These are phyloP conservation scores for Pseudopithomyces chartarum DNA, from an alignment of 2,329 filamentous ascomycete genomes.

Conservation along the genomic window DNA sequence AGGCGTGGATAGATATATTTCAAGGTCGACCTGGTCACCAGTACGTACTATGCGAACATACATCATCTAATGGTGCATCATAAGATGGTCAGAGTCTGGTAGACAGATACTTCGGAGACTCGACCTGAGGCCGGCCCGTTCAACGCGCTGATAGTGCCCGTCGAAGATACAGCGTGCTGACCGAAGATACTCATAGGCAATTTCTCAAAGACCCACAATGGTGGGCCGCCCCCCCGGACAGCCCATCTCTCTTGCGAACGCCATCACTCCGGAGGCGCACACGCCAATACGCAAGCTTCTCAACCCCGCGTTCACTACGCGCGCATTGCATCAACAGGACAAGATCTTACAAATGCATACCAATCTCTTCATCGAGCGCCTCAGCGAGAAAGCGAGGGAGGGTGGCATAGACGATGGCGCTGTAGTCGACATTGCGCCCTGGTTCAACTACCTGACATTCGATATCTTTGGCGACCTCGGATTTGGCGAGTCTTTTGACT, in stretches of 20 bases:
- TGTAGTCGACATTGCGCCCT: not conserved
- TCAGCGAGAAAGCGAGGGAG: not conserved
- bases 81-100: not conserved
- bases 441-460: slow-evolving; percentile 8
- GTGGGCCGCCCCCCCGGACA: not conserved
- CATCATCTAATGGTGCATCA: not conserved
- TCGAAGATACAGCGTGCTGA: not conserved
- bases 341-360: not conserved
- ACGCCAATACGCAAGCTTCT: slow-evolving; percentile 1
- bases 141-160: too few species aligned
- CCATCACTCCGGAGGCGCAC: slow-evolving; percentile 2
- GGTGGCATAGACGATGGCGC: not conserved
- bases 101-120: not conserved
- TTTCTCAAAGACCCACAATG: not conserved
- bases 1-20: slow-evolving; percentile 11
- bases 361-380: not conserved
- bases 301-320: slow-evolving; percentile 4
- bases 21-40: not conserved
- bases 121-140: too few species aligned
- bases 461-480: slow-evolving; percentile 50
- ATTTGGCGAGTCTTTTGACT: slow-evolving; percentile 53
- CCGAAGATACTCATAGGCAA: not conserved
- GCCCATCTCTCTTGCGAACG: slow-evolving; percentile 3
- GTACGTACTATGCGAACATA: not conserved
- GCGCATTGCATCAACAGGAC: slow-evolving; percentile 5